These are phyloP conservation scores for Saturnispora dispora DNA, from an alignment of 805 yeast genomes.

Conservation along the genomic window DNA sequence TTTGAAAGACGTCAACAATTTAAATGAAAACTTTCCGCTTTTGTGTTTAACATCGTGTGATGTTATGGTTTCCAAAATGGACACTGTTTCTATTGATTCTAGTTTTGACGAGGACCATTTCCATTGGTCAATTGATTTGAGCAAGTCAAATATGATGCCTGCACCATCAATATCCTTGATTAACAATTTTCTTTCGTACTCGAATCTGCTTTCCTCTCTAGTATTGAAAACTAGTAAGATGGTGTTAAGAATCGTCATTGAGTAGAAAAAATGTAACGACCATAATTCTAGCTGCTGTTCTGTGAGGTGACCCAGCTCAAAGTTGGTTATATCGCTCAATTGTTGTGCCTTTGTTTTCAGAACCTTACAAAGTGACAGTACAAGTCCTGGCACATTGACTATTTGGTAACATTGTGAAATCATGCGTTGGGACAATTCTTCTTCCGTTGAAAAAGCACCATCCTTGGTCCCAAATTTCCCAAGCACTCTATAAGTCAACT, in stretches of 20 bases:
- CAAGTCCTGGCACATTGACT: slow-evolving; percentile 11
- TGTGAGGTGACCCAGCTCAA: slow-evolving; percentile 8
- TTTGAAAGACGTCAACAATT: slow-evolving; percentile 28
- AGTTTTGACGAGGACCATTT: slow-evolving; percentile 38
- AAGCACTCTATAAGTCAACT: slow-evolving; percentile 8
- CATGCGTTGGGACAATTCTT: slow-evolving; percentile 12
- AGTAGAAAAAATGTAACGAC: slow-evolving; percentile 24
- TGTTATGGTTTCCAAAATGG: slow-evolving; percentile 11
- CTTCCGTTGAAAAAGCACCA: slow-evolving; percentile 17
- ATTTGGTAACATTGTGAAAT: slow-evolving; percentile 18
- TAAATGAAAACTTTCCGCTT: slow-evolving; percentile 19
- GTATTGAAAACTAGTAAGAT: slow-evolving; percentile 13
- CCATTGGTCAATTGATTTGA: slow-evolving; percentile 55
- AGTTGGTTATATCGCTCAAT: slow-evolving; percentile 18
- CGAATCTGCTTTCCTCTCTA: slow-evolving; percentile 7
- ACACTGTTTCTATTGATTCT: slow-evolving; percentile 14
- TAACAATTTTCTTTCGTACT: slow-evolving; percentile 3
- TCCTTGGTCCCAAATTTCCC: slow-evolving; percentile 9
- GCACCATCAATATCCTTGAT: slow-evolving; percentile 15
- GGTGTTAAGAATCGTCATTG: slow-evolving; percentile 23
- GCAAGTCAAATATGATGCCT: slow-evolving; percentile 36
- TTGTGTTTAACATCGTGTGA: slow-evolving; percentile 5
- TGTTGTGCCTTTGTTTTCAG: slow-evolving; percentile 8
- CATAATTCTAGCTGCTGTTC: slow-evolving; percentile 10
- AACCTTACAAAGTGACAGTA: slow-evolving; percentile 10